Conservation (phyloP, 2,329 filamentous ascomycete species). For the Arthrobotrys conoides region DNA sequence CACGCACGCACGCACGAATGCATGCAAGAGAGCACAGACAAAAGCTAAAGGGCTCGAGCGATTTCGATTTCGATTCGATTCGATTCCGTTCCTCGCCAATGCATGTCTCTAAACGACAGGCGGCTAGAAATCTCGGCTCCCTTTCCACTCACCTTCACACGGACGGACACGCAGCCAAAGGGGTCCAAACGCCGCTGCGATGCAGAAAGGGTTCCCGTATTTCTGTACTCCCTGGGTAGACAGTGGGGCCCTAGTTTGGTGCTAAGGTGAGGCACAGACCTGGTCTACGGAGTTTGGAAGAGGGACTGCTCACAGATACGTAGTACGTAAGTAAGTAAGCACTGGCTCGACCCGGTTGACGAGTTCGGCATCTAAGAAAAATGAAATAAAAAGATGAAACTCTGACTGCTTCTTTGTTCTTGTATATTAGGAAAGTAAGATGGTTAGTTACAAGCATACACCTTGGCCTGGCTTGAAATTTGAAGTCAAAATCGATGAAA, state of each 20-base stretch:
- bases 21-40: conserved; percentile 21
- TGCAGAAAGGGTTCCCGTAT: not conserved
- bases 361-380: too few species aligned
- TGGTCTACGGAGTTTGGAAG: conserved; percentile 27
- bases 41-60: not conserved
- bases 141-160: conserved; percentile 28
- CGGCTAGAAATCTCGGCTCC: conserved; percentile 39
- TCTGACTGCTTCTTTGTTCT: too few species aligned
- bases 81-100: conserved; percentile 35
- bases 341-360: not conserved
- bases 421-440: too few species aligned
- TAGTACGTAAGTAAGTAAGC: too few species aligned
- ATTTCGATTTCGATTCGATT: not conserved
- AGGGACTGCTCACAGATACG: too few species aligned
- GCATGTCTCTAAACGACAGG: conserved; percentile 26
- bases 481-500: too few species aligned
- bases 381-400: too few species aligned
- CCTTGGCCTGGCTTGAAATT: too few species aligned
- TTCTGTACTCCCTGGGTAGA: not conserved
- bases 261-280: conserved; percentile 3
- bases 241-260: not conserved
- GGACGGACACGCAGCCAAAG: conserved; percentile 32
- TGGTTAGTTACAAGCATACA: too few species aligned
- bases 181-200: conserved; percentile 46
- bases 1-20: too few species aligned